Evolutionary conservation across 495 filamentous ascomycete genomes (phyloP).

Genomic region (Poronia punctata): DNA sequence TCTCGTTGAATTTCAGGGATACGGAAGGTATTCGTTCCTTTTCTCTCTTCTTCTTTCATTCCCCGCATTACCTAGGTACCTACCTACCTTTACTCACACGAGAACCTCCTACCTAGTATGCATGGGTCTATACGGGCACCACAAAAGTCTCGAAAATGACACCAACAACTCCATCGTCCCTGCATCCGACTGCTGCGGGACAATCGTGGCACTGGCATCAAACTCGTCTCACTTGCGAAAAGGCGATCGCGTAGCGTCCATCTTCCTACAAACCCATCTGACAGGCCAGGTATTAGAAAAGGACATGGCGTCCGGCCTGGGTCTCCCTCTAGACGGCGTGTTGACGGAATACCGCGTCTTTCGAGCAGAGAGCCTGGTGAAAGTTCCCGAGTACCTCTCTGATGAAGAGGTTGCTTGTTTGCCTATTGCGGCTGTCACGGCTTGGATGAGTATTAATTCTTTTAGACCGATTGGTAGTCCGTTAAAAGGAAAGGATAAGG

Average conservation of each 20-base stretch:
- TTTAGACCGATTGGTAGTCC: constrained; percentile 34
- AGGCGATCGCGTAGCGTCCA: constrained; percentile 37
- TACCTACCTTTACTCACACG: neutral
- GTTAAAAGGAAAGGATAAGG: constrained; percentile 6
- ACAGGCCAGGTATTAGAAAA: constrained; percentile 29
- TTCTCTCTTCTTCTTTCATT: neutral
- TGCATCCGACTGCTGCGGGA: constrained; percentile 40
- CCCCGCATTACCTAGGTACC: neutral
- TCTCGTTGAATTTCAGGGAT: constrained; percentile 55
- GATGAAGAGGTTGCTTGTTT: constrained; percentile 36
- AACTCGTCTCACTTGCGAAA: constrained; percentile 16
- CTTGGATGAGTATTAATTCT: constrained; percentile 40
- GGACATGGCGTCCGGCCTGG: constrained; percentile 29
- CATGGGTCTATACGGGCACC: constrained; percentile 52
- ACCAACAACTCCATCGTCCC: constrained; percentile 27
- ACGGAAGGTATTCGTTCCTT: constrained; percentile 29
- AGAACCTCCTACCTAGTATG: constrained; percentile 28
- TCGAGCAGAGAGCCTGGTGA: constrained; percentile 28
- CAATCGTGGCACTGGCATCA: constrained; percentile 18
- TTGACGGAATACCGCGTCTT: constrained; percentile 40
- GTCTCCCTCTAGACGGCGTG: constrained; percentile 30
- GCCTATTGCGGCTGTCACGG: constrained; percentile 39
- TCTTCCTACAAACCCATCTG: constrained; percentile 37
- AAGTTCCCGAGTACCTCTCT: constrained; percentile 31
- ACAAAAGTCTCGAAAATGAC: constrained; percentile 31